These are phyloP conservation scores for Chaetothyriales sp. DNA, from an alignment of 2,329 filamentous ascomycete genomes.

Conservation along the genomic window DNA sequence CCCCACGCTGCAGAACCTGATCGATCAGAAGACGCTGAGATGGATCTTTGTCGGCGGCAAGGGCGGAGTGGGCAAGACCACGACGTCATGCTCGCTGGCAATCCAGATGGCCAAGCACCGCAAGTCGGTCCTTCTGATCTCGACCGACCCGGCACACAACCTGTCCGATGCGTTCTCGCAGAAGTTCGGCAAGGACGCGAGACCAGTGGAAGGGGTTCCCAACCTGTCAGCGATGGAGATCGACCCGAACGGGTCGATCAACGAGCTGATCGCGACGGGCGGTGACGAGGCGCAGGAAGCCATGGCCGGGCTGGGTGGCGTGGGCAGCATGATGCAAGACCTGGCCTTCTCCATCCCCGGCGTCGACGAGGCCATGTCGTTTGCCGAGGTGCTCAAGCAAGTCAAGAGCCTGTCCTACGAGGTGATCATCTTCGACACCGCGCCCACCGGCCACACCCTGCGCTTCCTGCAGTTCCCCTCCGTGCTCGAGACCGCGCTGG, in stretches of 20 bases:
- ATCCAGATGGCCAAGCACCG: slow-evolving; percentile 93
- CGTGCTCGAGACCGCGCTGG: slow-evolving; percentile 95
- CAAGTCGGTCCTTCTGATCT: slow-evolving; percentile 92
- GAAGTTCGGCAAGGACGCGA: slow-evolving; percentile 97
- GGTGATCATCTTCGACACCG: slow-evolving; percentile 97
- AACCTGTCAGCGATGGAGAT: slow-evolving; percentile 99
- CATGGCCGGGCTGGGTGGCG: slow-evolving; percentile 49
- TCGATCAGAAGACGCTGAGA: slow-evolving; percentile 86
- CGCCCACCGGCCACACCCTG: slow-evolving; percentile 91
- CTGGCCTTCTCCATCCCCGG: slow-evolving; percentile 93
- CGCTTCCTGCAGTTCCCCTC: slow-evolving; percentile 97
- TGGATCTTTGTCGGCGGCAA: slow-evolving; percentile 99
- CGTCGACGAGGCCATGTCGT: slow-evolving; percentile 99
- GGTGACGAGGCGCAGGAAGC: slow-evolving; percentile 58
- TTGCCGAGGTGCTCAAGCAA: slow-evolving; percentile 96
- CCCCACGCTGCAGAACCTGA: slow-evolving; percentile 81
- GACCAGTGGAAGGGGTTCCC: slow-evolving; percentile 76
- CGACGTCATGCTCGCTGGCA: slow-evolving; percentile 94
- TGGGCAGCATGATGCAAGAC: slow-evolving; percentile 98
- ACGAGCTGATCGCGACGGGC: slow-evolving; percentile 71
- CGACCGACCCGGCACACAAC: slow-evolving; percentile 96
- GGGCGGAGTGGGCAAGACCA: slow-evolving; percentile 96
- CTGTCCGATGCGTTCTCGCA: slow-evolving; percentile 94
- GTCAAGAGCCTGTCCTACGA: slow-evolving; percentile 98
- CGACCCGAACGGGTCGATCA: slow-evolving; percentile 93